Conservation (phyloP, 331 rosid genomes). For the Spiraea crenata region DNA sequence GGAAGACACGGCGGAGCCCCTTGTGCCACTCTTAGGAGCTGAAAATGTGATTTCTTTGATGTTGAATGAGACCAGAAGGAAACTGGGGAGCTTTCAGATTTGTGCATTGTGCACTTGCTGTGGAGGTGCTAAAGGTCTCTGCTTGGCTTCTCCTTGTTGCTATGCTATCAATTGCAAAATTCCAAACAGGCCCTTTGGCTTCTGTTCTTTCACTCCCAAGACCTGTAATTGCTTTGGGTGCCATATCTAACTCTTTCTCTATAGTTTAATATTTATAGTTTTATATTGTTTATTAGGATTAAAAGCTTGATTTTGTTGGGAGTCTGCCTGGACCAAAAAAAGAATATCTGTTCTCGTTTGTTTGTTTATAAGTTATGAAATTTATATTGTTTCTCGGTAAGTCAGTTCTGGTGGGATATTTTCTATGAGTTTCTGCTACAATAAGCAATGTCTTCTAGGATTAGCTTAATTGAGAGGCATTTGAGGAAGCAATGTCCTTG, state of each 20-base stretch:
- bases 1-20: slow-evolving; percentile 12
- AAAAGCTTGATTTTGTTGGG: slow-evolving; percentile 40
- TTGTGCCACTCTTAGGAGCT: slow-evolving; percentile 61
- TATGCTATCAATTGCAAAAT: slow-evolving; percentile 98
- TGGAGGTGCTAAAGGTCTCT: slow-evolving; percentile 85
- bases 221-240: slow-evolving; percentile 99
- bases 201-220: slow-evolving; percentile 96
- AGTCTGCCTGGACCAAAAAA: slow-evolving; percentile 72
- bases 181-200: slow-evolving; percentile 94
- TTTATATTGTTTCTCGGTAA: slow-evolving; percentile 39
- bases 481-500: slow-evolving; percentile 40
- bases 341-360: slow-evolving; percentile 71
- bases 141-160: slow-evolving; percentile 98
- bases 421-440: slow-evolving; percentile 14
- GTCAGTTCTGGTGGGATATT: slow-evolving; percentile 43
- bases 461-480: slow-evolving; percentile 40
- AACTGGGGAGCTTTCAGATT: slow-evolving; percentile 78
- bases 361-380: slow-evolving; percentile 36
- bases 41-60: slow-evolving; percentile 60
- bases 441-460: slow-evolving; percentile 40
- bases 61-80: slow-evolving; percentile 84
- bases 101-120: slow-evolving; percentile 98
- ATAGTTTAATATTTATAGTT: slow-evolving; percentile 22
- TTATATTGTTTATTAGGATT: slow-evolving; percentile 39
- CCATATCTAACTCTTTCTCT: slow-evolving; percentile 50